Base-by-base conservation (phyloP, 2,329 filamentous ascomycete species). In the Pezicula neosporulosa region DNA sequence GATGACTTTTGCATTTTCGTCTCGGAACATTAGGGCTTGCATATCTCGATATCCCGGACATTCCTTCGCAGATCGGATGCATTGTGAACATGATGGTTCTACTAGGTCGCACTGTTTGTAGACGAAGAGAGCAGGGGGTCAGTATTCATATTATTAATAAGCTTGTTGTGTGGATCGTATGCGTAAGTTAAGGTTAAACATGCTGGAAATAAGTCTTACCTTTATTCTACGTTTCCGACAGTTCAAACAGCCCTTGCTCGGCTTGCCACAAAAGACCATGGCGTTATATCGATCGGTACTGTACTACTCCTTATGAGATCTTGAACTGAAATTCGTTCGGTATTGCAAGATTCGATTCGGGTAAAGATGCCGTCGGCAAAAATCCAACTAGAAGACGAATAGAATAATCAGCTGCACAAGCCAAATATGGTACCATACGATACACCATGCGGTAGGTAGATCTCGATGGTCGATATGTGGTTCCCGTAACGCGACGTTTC, bases 11-110 rank as follows among this genome's bases (percentile, higher is more conserved):
- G 72, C 73, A 59, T 76, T 81, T 63, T 81, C 77, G 61, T 82
- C 76, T 41, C 77, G 73, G 58, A 81, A 81, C 73, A 78, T 78
- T 52, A 81, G 72, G 56, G 78, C 73, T 44, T 79, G 72, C 42
- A 78, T 68, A 58, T 82, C 81, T 37, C 78, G 69, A 57, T 81
- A 81, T 49, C 78, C 78, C 16, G 76, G 74, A 51, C 77, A 81
- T 64, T 66, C 56, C 55, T 77, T 73, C 45, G 73, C 68, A 38
- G 74, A 72, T 63, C 79, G 77, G 49, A 74, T 68, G 60, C 77
- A 81, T 64, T 81, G 78, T 49, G 76, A 77, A 53, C 78, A 82
- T 48, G 71, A 69, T 10, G 77, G 76, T 44, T 72, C 69, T 48
- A 64, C 70, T 59, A 78, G 76, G 57, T 81, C 77, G 60, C 77